Evolutionary conservation across 352 stramenopile genomes (phyloP).

Genomic region (Phytophthora tubulina): DNA sequence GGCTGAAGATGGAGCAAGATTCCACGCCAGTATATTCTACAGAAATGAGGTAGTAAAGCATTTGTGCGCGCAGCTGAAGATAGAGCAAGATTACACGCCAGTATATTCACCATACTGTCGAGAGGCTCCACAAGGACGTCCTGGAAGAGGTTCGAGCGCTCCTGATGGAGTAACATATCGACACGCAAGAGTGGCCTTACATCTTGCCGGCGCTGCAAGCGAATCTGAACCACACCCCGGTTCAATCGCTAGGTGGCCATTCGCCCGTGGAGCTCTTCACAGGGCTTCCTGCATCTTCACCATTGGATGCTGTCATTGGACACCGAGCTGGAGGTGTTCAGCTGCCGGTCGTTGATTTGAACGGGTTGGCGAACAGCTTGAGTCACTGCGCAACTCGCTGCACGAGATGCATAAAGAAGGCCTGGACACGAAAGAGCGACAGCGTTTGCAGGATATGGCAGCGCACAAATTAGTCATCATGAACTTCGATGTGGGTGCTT

Average conservation of each 20-base stretch:
- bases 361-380: neutral
- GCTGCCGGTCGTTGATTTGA: neutral
- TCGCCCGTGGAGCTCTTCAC: constrained; percentile 29
- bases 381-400: constrained; percentile 4
- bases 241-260: constrained; percentile 15
- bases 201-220: constrained; percentile 24
- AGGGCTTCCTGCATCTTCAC: constrained; percentile 8
- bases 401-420: constrained; percentile 19
- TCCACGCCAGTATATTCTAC: neutral
- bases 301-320: neutral
- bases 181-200: constrained; percentile 14
- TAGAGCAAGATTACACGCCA: neutral
- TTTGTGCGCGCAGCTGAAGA: neutral
- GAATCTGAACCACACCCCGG: constrained; percentile 31
- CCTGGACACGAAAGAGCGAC: neutral
- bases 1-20: neutral
- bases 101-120: neutral
- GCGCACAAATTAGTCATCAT: neutral
- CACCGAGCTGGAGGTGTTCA: neutral
- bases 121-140: too few relatives aligned
- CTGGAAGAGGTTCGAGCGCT: too few relatives aligned
- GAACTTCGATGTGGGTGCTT: too few relatives aligned
- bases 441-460: neutral
- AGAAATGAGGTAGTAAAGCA: neutral
- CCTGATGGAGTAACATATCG: too few relatives aligned